Percentiles rank a stretch among this genome's conserved stretches.
phyloP scores from a whole-genome alignment of 164 flowering plant species.

The Chloranthus sessilifolius region DNA sequence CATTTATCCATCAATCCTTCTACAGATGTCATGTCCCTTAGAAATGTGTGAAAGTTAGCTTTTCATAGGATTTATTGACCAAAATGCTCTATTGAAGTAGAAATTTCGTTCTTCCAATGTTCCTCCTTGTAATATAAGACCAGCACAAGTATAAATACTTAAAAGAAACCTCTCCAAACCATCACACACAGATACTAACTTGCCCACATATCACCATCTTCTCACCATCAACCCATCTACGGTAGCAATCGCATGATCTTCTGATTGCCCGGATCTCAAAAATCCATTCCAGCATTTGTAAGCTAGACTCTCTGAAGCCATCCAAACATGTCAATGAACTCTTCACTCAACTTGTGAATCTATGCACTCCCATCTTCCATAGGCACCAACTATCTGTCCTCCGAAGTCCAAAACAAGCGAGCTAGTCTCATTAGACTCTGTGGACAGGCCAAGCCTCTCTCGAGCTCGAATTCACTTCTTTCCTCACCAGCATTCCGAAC shows the following conservation, averaged over 20 bases:
- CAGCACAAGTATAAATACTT: no score
- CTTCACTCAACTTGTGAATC: conserved; percentile 37
- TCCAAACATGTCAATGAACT: conserved; percentile 40
- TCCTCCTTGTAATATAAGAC: no score
- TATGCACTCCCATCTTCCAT: conserved; percentile 39
- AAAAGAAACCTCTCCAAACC: no score
- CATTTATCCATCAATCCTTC: no score
- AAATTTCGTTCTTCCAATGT: no score
- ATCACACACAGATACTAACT: no score
- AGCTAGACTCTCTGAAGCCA: conserved; percentile 41
- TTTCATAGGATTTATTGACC: no score
- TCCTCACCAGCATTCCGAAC: conserved; percentile 19
- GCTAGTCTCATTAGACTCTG: conserved; percentile 32
- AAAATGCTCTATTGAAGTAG: no score
- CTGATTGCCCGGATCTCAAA: conserved; percentile 26
- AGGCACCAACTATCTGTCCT: conserved; percentile 21
- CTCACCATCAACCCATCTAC: conserved; percentile 16
- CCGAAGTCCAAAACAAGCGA: conserved; percentile 29
- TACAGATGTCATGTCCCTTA: no score
- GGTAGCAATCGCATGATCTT: conserved; percentile 19
- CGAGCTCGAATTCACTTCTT: conserved; percentile 37
- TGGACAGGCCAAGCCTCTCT: conserved; percentile 43
- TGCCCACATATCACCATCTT: conserved; percentile 33
- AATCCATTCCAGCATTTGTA: conserved; percentile 33
- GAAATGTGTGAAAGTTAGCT: no score